Evolutionary conservation across 2,329 filamentous ascomycete species (phyloP).

Genomic region (Aspergillus sp.): DNA sequence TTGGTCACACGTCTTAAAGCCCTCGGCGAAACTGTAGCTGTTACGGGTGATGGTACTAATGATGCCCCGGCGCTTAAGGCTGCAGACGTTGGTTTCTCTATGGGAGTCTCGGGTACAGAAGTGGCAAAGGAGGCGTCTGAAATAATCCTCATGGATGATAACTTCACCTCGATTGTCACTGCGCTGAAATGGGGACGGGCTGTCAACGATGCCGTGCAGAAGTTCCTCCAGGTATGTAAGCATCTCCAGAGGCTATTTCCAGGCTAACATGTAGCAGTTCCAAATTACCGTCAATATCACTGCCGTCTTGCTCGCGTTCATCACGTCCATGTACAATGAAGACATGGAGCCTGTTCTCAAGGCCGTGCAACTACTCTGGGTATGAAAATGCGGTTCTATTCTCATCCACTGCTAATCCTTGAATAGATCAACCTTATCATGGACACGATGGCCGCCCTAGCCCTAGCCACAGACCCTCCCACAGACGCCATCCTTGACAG

Average conservation of each 20-base stretch:
- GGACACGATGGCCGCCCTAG: constrained; percentile 67
- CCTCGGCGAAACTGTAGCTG: constrained; percentile 73
- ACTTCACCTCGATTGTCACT: constrained; percentile 80
- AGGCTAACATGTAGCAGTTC: constrained; percentile 26
- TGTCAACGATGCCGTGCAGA: constrained; percentile 75
- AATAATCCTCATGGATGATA: constrained; percentile 85
- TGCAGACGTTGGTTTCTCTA: constrained; percentile 80
- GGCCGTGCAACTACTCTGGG: constrained; percentile 67
- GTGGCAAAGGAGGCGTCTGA: constrained; percentile 83
- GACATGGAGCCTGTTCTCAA: constrained; percentile 61
- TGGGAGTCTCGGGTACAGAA: constrained; percentile 81
- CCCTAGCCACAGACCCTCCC: constrained; percentile 62
- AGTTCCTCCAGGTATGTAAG: constrained; percentile 56
- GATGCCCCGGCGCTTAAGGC: constrained; percentile 78
- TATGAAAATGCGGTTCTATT: rapidly evolving
- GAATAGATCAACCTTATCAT: constrained; percentile 61
- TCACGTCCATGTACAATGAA: constrained; percentile 59
- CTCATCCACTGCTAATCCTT: no score
- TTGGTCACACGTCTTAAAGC: constrained; percentile 71
- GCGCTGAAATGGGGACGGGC: constrained; percentile 77
- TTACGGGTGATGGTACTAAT: constrained; percentile 82
- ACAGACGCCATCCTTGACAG: constrained; percentile 58
- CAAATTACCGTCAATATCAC: constrained; percentile 64
- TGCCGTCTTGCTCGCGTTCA: constrained; percentile 64
- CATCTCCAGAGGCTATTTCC: background rate